phyloP scores from a whole-genome alignment of 768 basidiomycete genomes.

The Tricholoma sp. region DNA sequence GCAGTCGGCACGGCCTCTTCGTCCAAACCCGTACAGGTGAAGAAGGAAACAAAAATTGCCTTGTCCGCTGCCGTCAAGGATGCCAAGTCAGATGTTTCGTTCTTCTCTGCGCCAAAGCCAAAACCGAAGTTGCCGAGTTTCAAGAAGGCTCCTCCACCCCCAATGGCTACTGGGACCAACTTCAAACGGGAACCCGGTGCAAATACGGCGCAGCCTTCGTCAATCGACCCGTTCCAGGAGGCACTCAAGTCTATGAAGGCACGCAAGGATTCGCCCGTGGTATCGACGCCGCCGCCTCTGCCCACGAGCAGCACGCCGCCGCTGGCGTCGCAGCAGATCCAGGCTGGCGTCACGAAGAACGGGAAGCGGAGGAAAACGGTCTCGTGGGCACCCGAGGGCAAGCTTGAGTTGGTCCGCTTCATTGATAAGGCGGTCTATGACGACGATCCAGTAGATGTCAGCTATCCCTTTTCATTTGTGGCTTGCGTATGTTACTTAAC shows the following conservation, averaged over 20 bases:
- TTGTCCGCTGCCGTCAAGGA: slow-evolving; percentile 50
- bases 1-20: slow-evolving; percentile 45
- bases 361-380: slow-evolving; percentile 75
- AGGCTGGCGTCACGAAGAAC: slow-evolving; percentile 28
- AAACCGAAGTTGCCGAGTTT: slow-evolving; percentile 83
- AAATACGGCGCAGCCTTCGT: slow-evolving; percentile 71
- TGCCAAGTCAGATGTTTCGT: slow-evolving; percentile 81
- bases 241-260: slow-evolving; percentile 72
- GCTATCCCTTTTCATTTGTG: slow-evolving; percentile 41
- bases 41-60: slow-evolving; percentile 47
- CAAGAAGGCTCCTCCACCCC: slow-evolving; percentile 61
- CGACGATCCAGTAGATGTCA: slow-evolving; percentile 84
- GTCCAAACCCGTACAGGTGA: slow-evolving; percentile 40
- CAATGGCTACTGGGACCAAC: slow-evolving; percentile 23
- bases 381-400: slow-evolving; percentile 70
- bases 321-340: neutral
- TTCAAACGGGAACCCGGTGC: slow-evolving; percentile 48
- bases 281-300: slow-evolving; percentile 48
- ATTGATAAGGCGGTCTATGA: slow-evolving; percentile 89
- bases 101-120: slow-evolving; percentile 83
- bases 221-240: slow-evolving; percentile 80
- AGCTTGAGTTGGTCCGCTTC: slow-evolving; percentile 69
- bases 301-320: slow-evolving; percentile 28
- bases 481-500: slow-evolving; percentile 49
- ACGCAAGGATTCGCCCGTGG: slow-evolving; percentile 57